Evolutionary conservation across 2,329 filamentous ascomycete genomes (phyloP).

Genomic region (Teratosphaeria nubilosa): DNA sequence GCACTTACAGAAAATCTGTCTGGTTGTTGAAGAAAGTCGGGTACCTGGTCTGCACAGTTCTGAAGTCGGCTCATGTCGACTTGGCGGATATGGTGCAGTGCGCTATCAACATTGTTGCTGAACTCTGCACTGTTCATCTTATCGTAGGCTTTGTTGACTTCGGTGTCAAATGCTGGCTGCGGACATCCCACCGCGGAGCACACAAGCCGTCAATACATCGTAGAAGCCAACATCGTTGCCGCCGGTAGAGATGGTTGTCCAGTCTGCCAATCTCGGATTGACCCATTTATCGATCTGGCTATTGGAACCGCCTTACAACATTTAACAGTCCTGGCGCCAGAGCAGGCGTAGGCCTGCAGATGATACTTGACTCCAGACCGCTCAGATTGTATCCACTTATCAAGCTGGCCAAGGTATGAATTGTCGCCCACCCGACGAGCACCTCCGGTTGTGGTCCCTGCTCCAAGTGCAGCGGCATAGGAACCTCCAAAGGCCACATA

Average conservation of each 20-base stretch:
- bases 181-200: background rate
- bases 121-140: background rate
- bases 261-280: background rate
- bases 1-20: background rate
- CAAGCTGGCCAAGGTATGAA: background rate
- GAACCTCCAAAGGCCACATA: background rate
- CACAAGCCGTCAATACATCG: background rate
- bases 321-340: background rate
- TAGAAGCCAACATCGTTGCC: background rate
- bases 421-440: background rate
- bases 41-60: background rate
- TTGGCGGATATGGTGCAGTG: background rate
- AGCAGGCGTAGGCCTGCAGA: background rate
- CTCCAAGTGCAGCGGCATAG: background rate
- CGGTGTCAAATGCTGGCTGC: too few species aligned
- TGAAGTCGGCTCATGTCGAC: background rate
- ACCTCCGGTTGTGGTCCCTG: background rate
- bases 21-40: background rate
- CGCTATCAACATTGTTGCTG: background rate
- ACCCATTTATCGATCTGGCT: background rate
- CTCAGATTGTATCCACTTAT: background rate
- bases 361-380: background rate
- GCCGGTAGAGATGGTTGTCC: background rate
- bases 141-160: background rate
- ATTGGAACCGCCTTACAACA: background rate